Evolutionary conservation across 2,329 filamentous ascomycete species (phyloP), one percentile per base, ranked within the genome.

Genomic region (Elsinoe perseae): DNA sequence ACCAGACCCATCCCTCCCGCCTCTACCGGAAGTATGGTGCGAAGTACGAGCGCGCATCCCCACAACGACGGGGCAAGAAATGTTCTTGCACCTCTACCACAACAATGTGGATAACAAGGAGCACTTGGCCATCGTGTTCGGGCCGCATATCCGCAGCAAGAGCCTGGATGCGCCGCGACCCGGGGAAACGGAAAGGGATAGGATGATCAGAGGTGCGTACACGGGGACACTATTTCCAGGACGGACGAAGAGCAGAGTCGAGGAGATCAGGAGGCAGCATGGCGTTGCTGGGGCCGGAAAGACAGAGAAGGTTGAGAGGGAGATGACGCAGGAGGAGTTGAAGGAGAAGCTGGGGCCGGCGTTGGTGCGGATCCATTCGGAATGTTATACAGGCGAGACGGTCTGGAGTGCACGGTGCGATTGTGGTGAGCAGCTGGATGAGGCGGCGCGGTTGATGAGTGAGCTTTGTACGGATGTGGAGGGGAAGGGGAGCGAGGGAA

Each of bases 321-420:
- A 52, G 27, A 3, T 30, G 27, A 21, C 20, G 16, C 30, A 56
- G 42, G 53, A 56, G 53, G 38, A 48, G 28, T 14, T 12, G 36
- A 46, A 16, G 30, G 42, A 21, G 42, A 56, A 40, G 20, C n/a
- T 56, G 18, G 53, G 50, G 21, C 25, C 86, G 1, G 89, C 93
- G 0, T 76, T 98, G 36, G 92, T 98, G 46, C 82, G 93, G 57
- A 98, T 98, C 67, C 93, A 98, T 71, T 95, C 89, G 2, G 93
- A 98, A 72, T 98, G 93, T 74, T 98, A 98, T 72, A 98, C 93
- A 0, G 93, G 93, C 58, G 93, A 98, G 76, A 98, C 93, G 0
- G 93, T 95, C 1, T 97, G 93, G 93, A 96, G 91, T 6, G 92
- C 93, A 32, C 84, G 93, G 25, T 98, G 93, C 74, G 93, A 98